phyloP scores from a whole-genome alignment of 2,329 filamentous ascomycete genomes.

The Paracorniculantispora psalliotae region DNA sequence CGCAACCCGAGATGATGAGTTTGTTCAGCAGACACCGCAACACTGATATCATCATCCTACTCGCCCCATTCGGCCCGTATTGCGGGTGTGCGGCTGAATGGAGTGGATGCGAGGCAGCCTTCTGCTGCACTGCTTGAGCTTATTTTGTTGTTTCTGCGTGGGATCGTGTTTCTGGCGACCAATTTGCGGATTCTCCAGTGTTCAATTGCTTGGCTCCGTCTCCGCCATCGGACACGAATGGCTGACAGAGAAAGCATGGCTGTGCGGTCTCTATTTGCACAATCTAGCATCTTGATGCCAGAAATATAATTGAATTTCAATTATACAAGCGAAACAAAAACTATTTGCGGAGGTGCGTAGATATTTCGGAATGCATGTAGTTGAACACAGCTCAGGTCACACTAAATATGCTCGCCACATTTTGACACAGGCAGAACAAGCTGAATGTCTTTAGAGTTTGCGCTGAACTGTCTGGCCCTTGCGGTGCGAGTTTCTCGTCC shows the following conservation, averaged over 20 bases:
- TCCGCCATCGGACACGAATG: no score
- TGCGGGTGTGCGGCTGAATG: not conserved
- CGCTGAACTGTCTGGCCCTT: no score
- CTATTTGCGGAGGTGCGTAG: no score
- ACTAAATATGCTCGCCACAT: not conserved
- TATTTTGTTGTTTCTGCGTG: not conserved
- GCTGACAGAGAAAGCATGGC: not conserved
- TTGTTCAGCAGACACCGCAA: not conserved
- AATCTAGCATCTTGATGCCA: no score
- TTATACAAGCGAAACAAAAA: no score
- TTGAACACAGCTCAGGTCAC: no score
- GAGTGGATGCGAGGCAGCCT: not conserved
- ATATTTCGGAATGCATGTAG: no score
- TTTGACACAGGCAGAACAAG: not conserved
- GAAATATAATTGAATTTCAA: no score
- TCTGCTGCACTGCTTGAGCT: not conserved
- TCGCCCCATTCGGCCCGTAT: not conserved
- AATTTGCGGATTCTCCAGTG: not conserved
- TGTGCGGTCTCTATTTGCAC: no score
- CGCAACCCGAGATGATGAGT: not conserved
- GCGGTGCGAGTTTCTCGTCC: no score
- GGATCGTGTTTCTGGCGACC: not conserved
- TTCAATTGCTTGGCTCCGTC: no score
- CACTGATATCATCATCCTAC: not conserved
- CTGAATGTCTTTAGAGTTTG: not conserved